These are phyloP conservation scores for Cicer judaicum DNA, from an alignment of 306 rosid genomes.

Conservation along the genomic window DNA sequence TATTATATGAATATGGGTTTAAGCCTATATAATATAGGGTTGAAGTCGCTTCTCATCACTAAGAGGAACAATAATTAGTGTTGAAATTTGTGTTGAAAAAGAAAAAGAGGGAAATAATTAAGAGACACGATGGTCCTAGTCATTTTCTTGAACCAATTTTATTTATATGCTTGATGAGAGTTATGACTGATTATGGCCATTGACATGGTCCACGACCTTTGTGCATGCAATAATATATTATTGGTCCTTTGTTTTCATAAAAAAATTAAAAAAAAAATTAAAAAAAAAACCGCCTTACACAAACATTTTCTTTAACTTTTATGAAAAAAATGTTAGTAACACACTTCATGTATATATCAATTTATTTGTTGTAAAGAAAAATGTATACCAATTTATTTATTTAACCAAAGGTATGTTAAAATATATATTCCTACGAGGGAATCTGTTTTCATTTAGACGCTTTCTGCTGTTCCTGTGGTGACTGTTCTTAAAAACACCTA, in stretches of 20 bases:
- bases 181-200: slow-evolving; percentile 1
- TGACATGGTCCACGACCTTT: background rate
- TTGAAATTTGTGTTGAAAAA: background rate
- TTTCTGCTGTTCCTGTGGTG: background rate
- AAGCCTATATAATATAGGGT: background rate
- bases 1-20: background rate
- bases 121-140: background rate
- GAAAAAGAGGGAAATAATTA: background rate
- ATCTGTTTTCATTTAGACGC: background rate
- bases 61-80: background rate
- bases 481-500: background rate
- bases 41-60: background rate
- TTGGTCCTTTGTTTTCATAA: background rate
- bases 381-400: background rate
- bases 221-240: background rate
- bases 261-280: no score
- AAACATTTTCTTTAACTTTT: background rate
- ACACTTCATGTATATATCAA: background rate
- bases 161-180: background rate
- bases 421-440: background rate
- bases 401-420: background rate
- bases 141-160: background rate
- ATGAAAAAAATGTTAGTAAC: background rate
- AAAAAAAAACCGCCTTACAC: background rate
- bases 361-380: background rate